Evolutionary conservation across 192 early-diverging fungal genomes (phyloP).

Genomic region (Lobosporangium transversale): DNA sequence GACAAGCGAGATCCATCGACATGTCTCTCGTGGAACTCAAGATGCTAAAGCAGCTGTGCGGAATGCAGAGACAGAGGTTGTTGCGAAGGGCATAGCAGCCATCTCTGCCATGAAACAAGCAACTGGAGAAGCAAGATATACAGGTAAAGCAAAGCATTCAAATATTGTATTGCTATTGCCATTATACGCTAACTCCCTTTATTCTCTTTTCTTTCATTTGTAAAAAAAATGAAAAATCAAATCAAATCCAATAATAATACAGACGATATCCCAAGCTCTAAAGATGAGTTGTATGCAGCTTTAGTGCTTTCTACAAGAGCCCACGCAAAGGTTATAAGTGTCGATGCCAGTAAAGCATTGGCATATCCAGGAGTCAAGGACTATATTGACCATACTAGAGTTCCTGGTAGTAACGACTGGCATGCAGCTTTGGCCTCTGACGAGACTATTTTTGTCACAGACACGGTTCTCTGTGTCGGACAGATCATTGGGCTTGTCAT

Average conservation of each 20-base stretch:
- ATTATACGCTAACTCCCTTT: background rate
- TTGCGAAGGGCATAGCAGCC: constrained; percentile 64
- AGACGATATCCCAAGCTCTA: constrained; percentile 77
- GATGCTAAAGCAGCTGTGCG: constrained; percentile 58
- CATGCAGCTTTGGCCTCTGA: constrained; percentile 67
- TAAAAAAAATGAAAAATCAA: no score
- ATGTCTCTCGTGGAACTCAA: constrained; percentile 51
- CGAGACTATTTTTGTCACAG: constrained; percentile 81
- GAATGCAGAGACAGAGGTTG: constrained; percentile 28
- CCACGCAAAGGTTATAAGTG: constrained; percentile 72
- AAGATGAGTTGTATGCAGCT: constrained; percentile 74
- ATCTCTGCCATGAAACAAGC: constrained; percentile 81
- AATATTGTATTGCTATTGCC: background rate
- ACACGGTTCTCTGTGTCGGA: constrained; percentile 69
- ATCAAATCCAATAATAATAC: no score
- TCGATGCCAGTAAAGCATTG: constrained; percentile 70
- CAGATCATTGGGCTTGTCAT: constrained; percentile 84
- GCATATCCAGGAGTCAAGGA: constrained; percentile 68
- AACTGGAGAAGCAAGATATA: constrained; percentile 84
- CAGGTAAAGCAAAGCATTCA: constrained; percentile 31
- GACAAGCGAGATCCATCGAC: constrained; percentile 54
- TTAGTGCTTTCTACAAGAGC: constrained; percentile 72
- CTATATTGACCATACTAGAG: constrained; percentile 72
- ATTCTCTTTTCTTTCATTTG: constrained; percentile 5
- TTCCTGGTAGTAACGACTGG: constrained; percentile 70